These are phyloP conservation scores for Neonectria faginata DNA, from an alignment of 2,329 filamentous ascomycete species.

Conservation along the genomic window DNA sequence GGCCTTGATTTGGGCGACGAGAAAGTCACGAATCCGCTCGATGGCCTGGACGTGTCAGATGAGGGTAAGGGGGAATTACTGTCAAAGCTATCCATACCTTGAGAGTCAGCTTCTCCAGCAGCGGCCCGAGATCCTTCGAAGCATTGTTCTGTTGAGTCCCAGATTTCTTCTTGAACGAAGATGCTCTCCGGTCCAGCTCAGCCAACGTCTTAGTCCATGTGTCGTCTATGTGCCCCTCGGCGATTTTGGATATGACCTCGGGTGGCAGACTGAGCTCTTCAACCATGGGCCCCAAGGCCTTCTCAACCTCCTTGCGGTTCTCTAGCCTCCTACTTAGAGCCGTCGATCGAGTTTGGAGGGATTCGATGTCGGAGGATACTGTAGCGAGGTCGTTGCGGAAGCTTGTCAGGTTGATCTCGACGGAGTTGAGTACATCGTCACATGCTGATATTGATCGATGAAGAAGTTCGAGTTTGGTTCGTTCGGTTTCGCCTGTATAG, in stretches of 20 bases:
- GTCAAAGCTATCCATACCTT: slow-evolving; percentile 67
- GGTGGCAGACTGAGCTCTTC: slow-evolving; percentile 94
- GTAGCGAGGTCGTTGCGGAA: slow-evolving; percentile 93
- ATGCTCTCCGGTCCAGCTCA: slow-evolving; percentile 84
- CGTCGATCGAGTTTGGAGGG: slow-evolving; percentile 85
- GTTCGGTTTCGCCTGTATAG: slow-evolving; percentile 77
- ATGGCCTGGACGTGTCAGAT: slow-evolving; percentile 69
- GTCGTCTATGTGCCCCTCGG: slow-evolving; percentile 90
- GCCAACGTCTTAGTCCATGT: slow-evolving; percentile 85
- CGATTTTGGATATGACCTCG: slow-evolving; percentile 83
- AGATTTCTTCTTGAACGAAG: slow-evolving; percentile 75
- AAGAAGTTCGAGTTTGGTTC: slow-evolving; percentile 87
- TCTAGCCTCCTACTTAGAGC: slow-evolving; percentile 86
- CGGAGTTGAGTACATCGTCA: slow-evolving; percentile 92
- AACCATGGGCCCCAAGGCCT: slow-evolving; percentile 85
- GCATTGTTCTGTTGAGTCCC: slow-evolving; percentile 77
- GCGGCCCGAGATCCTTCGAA: slow-evolving; percentile 82
- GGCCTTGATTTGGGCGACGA: slow-evolving; percentile 94
- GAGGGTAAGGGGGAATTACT: not conserved
- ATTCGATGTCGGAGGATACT: slow-evolving; percentile 96
- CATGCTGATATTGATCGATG: slow-evolving; percentile 90
- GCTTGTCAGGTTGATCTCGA: slow-evolving; percentile 90
- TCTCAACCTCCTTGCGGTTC: slow-evolving; percentile 90
- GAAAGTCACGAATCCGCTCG: slow-evolving; percentile 92
- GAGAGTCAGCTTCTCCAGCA: slow-evolving; percentile 84